Evolutionary conservation across 805 yeast species (phyloP).

Genomic region (Yarrowia sp.): DNA sequence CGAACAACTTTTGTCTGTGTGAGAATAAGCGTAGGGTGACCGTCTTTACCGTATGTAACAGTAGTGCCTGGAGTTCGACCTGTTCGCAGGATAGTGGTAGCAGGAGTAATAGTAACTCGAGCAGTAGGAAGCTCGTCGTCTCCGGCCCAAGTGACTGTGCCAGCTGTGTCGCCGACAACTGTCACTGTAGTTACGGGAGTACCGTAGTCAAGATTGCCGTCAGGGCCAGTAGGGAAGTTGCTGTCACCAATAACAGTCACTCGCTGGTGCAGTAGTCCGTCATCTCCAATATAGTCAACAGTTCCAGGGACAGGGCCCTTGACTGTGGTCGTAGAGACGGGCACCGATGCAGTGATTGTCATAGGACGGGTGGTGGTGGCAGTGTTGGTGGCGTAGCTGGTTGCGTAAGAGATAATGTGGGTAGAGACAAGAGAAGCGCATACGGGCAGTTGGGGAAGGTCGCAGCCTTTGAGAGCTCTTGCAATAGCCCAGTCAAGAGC

Average conservation of each 20-base stretch:
- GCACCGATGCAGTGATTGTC: background rate
- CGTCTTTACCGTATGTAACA: background rate
- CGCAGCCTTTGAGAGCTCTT: background rate
- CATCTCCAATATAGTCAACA: background rate
- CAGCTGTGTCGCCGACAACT: background rate
- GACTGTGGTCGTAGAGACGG: background rate
- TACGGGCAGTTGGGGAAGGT: background rate
- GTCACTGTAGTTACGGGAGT: background rate
- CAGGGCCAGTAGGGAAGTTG: background rate
- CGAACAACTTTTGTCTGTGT: background rate
- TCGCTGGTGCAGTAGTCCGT: background rate
- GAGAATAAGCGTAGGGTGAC: background rate
- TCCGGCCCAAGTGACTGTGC: background rate
- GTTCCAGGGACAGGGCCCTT: background rate
- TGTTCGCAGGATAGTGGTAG: too few relatives aligned
- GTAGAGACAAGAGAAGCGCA: background rate
- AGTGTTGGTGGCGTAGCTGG: background rate
- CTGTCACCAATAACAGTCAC: background rate
- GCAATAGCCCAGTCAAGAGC: background rate
- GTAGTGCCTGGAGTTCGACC: background rate
- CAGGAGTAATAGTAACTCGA: background rate
- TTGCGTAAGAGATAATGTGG: background rate
- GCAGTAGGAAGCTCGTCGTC: background rate
- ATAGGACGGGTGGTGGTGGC: background rate
- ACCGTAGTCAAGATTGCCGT: background rate